A percentile compares a stretch with the other conserved stretches of the same genome.
phyloP scores from a whole-genome alignment of 2,329 filamentous ascomycete genomes.

The Colletotrichum spaethianum region DNA sequence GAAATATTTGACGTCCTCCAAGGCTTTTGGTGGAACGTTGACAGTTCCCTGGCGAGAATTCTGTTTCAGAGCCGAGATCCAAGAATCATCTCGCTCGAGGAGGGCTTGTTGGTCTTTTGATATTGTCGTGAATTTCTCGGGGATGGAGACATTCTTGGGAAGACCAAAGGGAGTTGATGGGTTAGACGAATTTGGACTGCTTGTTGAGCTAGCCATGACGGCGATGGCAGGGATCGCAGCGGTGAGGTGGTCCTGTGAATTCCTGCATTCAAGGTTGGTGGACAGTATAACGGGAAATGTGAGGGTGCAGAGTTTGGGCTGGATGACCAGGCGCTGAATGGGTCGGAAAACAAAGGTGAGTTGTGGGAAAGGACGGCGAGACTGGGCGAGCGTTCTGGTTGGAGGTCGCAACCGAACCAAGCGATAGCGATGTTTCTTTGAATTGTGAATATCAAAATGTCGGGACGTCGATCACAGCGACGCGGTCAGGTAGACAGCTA shows the following conservation, averaged over 20 bases:
- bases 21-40: conserved; percentile 54
- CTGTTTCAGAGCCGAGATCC: conserved; percentile 50
- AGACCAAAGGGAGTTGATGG: not conserved
- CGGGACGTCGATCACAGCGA: not conserved
- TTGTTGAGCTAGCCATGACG: conserved; percentile 21
- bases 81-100: conserved; percentile 53
- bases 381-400: not conserved
- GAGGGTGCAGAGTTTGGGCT: not conserved
- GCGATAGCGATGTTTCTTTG: not conserved
- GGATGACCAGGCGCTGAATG: not conserved
- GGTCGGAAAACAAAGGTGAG: not conserved
- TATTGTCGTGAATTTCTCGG: conserved; percentile 50
- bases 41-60: conserved; percentile 43
- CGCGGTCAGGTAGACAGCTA: conserved; percentile 7
- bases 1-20: conserved; percentile 49
- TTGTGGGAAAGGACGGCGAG: not conserved
- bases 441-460: not conserved
- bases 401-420: not conserved
- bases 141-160: conserved; percentile 36
- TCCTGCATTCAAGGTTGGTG: conserved; percentile 13
- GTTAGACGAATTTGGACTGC: conserved; percentile 30
- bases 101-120: conserved; percentile 57
- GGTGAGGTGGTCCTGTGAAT: not conserved
- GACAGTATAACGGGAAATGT: not conserved
- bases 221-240: not conserved